phyloP scores from a whole-genome alignment of 2,329 filamentous ascomycete genomes.

The Pyricularia grisea region DNA sequence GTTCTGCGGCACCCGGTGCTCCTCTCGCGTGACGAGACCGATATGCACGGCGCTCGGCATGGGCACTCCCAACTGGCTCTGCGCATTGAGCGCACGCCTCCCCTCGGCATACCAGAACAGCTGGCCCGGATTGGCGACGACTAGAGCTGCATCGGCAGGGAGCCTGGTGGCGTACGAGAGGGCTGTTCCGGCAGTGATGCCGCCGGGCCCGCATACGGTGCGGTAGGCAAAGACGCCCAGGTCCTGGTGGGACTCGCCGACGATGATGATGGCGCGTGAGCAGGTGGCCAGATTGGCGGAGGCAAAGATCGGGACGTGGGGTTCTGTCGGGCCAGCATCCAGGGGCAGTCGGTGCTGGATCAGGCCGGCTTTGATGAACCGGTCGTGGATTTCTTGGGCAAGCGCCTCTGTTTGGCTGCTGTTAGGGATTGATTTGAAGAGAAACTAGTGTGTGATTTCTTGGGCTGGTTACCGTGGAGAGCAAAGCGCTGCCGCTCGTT shows the following conservation, averaged over 20 bases:
- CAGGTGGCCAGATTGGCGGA: slow-evolving; percentile 41
- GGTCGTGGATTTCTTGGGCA: slow-evolving; percentile 47
- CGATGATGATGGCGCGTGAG: slow-evolving; percentile 59
- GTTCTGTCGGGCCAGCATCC: slow-evolving; percentile 30
- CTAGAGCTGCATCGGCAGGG: slow-evolving; percentile 42
- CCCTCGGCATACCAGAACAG: slow-evolving; percentile 64
- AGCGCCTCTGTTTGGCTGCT: slow-evolving; percentile 43
- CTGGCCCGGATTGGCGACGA: slow-evolving; percentile 73
- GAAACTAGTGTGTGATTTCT: not conserved
- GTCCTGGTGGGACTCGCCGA: slow-evolving; percentile 64
- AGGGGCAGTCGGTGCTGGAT: slow-evolving; percentile 53
- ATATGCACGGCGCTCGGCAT: slow-evolving; percentile 53
- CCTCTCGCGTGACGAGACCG: slow-evolving; percentile 36
- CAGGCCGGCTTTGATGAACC: slow-evolving; percentile 54
- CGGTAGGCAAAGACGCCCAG: slow-evolving; percentile 68
- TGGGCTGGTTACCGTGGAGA: slow-evolving; percentile 52
- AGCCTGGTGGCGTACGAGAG: slow-evolving; percentile 50
- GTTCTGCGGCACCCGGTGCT: slow-evolving; percentile 58
- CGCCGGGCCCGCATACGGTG: slow-evolving; percentile 50
- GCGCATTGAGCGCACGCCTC: slow-evolving; percentile 47
- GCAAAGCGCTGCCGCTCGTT: slow-evolving; percentile 68
- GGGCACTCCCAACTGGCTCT: slow-evolving; percentile 48
- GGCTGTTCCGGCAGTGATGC: slow-evolving; percentile 61
- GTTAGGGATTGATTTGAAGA: not conserved
- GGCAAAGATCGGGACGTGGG: slow-evolving; percentile 61